These are phyloP conservation scores for Gardenia jasminoides DNA, from an alignment of 257 asterid genomes.

Conservation along the genomic window DNA sequence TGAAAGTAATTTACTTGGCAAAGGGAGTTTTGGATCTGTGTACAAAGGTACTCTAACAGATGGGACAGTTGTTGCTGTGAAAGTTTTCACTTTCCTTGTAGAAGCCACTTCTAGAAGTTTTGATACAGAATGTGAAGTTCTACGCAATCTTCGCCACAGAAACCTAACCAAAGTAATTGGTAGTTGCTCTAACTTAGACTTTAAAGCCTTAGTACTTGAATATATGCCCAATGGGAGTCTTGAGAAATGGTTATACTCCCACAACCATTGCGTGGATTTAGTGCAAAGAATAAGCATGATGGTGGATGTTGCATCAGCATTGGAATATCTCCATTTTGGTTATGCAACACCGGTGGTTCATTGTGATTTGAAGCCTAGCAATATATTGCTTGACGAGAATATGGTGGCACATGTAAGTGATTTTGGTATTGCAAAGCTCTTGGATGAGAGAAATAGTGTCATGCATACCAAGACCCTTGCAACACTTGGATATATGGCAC, in stretches of 20 bases:
- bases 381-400: conserved; percentile 27
- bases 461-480: conserved; percentile 28
- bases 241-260: conserved; percentile 26
- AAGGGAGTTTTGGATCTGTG: conserved; percentile 26
- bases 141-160: conserved; percentile 23
- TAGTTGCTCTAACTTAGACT: conserved; percentile 21
- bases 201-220: conserved; percentile 27
- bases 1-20: too few relatives aligned
- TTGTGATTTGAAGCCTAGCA: conserved; percentile 34
- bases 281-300: conserved; percentile 26
- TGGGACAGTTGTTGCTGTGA: conserved; percentile 25
- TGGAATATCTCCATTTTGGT: conserved; percentile 32
- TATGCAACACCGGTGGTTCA: conserved; percentile 23
- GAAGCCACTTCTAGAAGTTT: conserved; percentile 23
- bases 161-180: conserved; percentile 31
- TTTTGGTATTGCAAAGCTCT: conserved; percentile 24
- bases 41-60: conserved; percentile 22
- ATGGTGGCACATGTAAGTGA: conserved; percentile 36
- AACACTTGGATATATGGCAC: conserved; percentile 23
- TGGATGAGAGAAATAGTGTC: conserved; percentile 9
- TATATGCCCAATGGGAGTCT: conserved; percentile 39
- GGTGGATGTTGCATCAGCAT: conserved; percentile 32
- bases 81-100: conserved; percentile 24
- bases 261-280: conserved; percentile 15
- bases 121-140: conserved; percentile 27